Base-by-base conservation (phyloP, 768 basidiomycete genomes). In the Paxillus rubicundulus region DNA sequence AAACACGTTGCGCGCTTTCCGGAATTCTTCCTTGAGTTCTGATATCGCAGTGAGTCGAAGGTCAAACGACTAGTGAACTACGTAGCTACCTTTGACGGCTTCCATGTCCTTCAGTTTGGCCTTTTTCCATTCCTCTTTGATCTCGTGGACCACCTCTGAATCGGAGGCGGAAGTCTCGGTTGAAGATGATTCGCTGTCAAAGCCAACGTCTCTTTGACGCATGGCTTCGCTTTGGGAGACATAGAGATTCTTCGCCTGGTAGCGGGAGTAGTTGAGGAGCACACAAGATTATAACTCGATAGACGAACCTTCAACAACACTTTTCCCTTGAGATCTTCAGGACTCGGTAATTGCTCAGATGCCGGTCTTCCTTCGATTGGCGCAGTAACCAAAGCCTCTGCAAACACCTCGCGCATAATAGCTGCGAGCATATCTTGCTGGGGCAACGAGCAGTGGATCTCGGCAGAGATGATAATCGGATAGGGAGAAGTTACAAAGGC, bases 401-500 rank as follows among this genome's bases (percentile, higher is more conserved):
- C 84, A 59, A 88, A 84, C 14, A 77, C 77, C 16, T 80, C 77
- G 40, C 66, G 69, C 82, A 98, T 82, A 61, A 95, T 92, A 2
- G 75, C 62, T 0, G 82, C 93, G 13, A 97, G 76, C 64, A 77
- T 76, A 34, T 89, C 87, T 66, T 98, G 95, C 65, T 94, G 90
- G 24, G 75, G 70, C 14, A 92, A 52, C 0, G 80, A 75, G 67
- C 92, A 96, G 63, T 96, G 94, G 1, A 95, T 80, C 72, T 98
- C 95, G 12, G 93, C 90, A 2, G 92, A 95, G 49, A 98, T 87
- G 62, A 98, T 84, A 64, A 98, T 75, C 1, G 95, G 95, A 62
- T 93, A 97, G 0, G 91, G 90, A 1, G 92, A 95, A 1, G 88
- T 81, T 38, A 89, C 82, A 63, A 98, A 98, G 0, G 87, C 94